These are phyloP conservation scores for Vaccinium darrowii DNA, from an alignment of 148 eudicot genomes.

Conservation along the genomic window DNA sequence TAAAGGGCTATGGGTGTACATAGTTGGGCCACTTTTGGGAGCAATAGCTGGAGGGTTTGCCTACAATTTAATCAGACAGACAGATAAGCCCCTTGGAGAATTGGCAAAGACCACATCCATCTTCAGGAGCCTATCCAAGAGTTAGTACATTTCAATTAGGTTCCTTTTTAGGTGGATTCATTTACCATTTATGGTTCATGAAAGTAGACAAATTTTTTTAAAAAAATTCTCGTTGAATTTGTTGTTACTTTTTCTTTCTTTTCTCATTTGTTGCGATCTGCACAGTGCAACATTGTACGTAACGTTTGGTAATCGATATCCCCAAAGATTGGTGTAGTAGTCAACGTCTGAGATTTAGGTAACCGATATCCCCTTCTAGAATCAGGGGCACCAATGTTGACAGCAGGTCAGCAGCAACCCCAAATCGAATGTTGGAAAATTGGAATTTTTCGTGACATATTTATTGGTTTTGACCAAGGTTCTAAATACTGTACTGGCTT, in stretches of 20 bases:
- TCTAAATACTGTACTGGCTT: too few relatives aligned
- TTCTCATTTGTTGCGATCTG: background rate
- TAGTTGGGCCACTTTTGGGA: slow-evolving; percentile 64
- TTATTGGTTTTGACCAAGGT: too few relatives aligned
- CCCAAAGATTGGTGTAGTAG: background rate
- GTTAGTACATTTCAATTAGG: background rate
- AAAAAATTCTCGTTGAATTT: background rate
- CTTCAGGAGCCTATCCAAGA: slow-evolving; percentile 15
- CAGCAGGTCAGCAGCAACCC: too few relatives aligned
- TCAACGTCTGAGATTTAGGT: background rate
- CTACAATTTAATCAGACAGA: slow-evolving; percentile 41
- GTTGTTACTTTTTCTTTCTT: background rate
- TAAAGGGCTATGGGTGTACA: slow-evolving; percentile 64
- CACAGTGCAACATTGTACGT: background rate
- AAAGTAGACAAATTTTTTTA: background rate
- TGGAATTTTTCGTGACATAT: too few relatives aligned
- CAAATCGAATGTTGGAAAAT: too few relatives aligned
- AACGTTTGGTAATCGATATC: too few relatives aligned
- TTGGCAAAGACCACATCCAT: slow-evolving; percentile 22
- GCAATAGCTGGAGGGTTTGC: slow-evolving; percentile 49
- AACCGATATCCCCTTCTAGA: background rate
- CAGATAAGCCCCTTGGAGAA: slow-evolving; percentile 42
- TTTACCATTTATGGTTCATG: background rate
- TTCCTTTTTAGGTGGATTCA: background rate
- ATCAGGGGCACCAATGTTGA: too few relatives aligned